phyloP scores from a whole-genome alignment of 176 grass and related monocot species.

The Hsuehochloa calcarea region DNA sequence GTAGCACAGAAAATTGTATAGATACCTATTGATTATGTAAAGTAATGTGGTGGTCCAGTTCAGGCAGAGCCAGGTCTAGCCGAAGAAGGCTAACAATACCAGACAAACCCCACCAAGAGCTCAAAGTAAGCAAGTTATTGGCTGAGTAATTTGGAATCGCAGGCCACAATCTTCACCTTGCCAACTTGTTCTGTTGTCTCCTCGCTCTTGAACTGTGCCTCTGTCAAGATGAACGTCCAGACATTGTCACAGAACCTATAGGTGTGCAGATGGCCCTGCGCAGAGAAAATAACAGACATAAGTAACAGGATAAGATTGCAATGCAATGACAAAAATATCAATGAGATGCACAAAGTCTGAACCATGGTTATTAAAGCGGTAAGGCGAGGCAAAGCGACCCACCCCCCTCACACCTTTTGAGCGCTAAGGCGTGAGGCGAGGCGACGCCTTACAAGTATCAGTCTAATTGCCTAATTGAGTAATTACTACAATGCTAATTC shows the following conservation, averaged over 20 bases:
- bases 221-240: conserved; percentile 87
- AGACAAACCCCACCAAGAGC: neutral
- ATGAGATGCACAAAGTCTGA: neutral
- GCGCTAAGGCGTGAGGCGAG: too few relatives aligned
- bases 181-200: conserved; percentile 51
- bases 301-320: neutral
- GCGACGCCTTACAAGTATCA: too few relatives aligned
- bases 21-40: conserved; percentile 7
- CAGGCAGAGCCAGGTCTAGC: neutral
- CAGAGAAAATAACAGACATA: neutral
- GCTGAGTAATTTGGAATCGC: conserved; percentile 78
- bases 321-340: neutral
- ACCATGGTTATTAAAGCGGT: too few relatives aligned
- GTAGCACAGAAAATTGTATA: conserved; percentile 23
- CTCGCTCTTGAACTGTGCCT: conserved; percentile 72
- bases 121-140: conserved; percentile 35
- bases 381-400: too few relatives aligned
- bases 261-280: conserved; percentile 88
- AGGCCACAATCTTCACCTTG: conserved; percentile 95
- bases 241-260: conserved; percentile 99
- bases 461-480: too few relatives aligned
- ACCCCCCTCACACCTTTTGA: too few relatives aligned
- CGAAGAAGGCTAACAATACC: neutral
- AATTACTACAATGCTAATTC: too few relatives aligned
- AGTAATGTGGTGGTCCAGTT: neutral